phyloP scores from a whole-genome alignment of 306 rosid species.

The Astragalus glycyphyllos region DNA sequence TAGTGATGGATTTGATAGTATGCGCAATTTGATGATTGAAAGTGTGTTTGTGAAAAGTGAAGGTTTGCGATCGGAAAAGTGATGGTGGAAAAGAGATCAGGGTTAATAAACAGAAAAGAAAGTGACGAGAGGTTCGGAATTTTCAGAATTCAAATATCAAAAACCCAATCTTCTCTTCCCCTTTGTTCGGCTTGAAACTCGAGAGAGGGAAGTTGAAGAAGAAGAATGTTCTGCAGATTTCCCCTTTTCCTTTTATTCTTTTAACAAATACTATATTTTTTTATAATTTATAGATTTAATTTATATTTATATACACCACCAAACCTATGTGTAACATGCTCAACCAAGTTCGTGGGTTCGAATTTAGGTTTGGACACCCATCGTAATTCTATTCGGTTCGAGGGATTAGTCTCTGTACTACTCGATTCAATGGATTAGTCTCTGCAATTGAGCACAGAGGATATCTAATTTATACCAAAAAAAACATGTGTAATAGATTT shows the following conservation, averaged over 20 bases:
- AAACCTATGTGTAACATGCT: too few species aligned
- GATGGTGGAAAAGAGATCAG: constrained; percentile 20
- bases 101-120: constrained; percentile 10
- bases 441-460: too few species aligned
- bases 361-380: too few species aligned
- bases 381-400: too few species aligned
- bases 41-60: constrained; percentile 33
- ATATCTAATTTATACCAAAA: too few species aligned
- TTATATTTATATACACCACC: too few species aligned
- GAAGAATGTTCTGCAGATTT: constrained; percentile 50
- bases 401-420: too few species aligned
- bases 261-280: background rate
- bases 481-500: too few species aligned
- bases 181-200: constrained; percentile 34
- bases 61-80: constrained; percentile 42
- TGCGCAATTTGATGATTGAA: constrained; percentile 27
- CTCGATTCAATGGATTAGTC: too few species aligned
- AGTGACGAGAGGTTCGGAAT: background rate
- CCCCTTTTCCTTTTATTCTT: constrained; percentile 31
- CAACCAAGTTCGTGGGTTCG: too few species aligned
- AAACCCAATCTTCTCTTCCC: constrained; percentile 8
- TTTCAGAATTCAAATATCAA: constrained; percentile 32
- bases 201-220: constrained; percentile 18
- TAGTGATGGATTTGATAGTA: constrained; percentile 32
- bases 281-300: too few species aligned